A percentile compares a stretch with the other conserved stretches of the same genome.
phyloP scores from a whole-genome alignment of 176 grass and related monocot genomes.

The Saccharum officinarum region DNA sequence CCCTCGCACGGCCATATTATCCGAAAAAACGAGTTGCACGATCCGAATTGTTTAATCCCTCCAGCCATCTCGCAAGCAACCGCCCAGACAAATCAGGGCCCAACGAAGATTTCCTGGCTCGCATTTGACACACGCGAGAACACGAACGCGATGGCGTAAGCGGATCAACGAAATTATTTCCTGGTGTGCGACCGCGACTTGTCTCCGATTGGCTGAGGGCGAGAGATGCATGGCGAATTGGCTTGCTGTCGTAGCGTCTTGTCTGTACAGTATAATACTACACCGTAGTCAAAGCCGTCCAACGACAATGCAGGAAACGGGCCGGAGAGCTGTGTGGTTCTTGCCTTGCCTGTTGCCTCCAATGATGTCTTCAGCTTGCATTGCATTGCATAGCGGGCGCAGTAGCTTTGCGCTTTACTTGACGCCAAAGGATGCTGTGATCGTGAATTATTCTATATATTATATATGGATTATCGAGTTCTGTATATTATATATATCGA shows the following conservation, averaged over 20 bases:
- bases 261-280: neutral
- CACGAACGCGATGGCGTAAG: slow-evolving; percentile 18
- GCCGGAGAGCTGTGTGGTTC: neutral
- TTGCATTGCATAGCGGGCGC: neutral
- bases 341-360: neutral
- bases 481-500: too few relatives aligned
- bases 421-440: neutral
- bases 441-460: too few relatives aligned
- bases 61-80: neutral
- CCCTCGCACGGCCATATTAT: neutral
- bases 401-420: neutral
- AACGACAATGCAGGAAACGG: neutral
- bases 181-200: slow-evolving; percentile 9
- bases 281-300: neutral
- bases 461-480: too few relatives aligned
- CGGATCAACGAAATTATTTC: slow-evolving; percentile 3
- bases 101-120: neutral
- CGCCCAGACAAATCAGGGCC: neutral
- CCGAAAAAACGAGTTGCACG: slow-evolving; percentile 28
- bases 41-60: neutral
- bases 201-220: neutral
- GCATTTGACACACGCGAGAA: neutral
- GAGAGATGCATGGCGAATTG: neutral
- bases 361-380: neutral
- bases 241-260: neutral